Conservation (phyloP, 2,329 filamentous ascomycete species). For the Rhytidhysteron rufulum region DNA sequence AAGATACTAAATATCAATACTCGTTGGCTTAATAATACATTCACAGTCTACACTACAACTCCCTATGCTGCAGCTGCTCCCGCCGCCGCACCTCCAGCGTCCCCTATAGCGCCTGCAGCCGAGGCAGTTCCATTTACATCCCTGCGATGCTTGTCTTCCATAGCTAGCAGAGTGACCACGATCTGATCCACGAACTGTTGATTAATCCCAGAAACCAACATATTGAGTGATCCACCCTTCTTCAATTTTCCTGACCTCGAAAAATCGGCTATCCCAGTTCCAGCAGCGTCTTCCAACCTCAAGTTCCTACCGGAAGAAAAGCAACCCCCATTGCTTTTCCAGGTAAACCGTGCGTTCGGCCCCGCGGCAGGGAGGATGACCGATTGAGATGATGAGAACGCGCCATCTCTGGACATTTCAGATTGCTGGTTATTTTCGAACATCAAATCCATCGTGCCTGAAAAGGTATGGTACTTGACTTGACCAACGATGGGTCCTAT, state of each 20-base stretch:
- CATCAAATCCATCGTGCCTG: not conserved
- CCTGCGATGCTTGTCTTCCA: not conserved
- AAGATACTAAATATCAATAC: no score
- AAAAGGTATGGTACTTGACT: not conserved
- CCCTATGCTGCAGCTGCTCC: no score
- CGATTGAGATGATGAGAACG: not conserved
- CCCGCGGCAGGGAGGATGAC: not conserved
- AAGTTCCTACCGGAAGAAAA: not conserved
- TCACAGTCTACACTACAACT: no score
- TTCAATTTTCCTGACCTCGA: not conserved
- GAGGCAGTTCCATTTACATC: not conserved
- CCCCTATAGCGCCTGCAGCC: not conserved
- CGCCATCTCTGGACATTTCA: not conserved
- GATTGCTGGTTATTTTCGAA: not conserved
- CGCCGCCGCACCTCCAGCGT: not conserved
- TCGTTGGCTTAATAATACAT: no score
- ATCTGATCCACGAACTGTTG: conserved; percentile 2
- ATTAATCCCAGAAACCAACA: not conserved
- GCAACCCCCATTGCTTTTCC: conserved; percentile 1
- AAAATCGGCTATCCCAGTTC: not conserved
- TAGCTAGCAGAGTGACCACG: conserved; percentile 1
- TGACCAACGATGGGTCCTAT: not conserved
- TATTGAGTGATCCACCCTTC: conserved; percentile 1
- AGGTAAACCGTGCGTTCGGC: not conserved
- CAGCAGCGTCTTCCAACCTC: conserved; percentile 1